Conservation (phyloP, 1,284 basidiomycete species). For the Boletus subluridellus region DNA sequence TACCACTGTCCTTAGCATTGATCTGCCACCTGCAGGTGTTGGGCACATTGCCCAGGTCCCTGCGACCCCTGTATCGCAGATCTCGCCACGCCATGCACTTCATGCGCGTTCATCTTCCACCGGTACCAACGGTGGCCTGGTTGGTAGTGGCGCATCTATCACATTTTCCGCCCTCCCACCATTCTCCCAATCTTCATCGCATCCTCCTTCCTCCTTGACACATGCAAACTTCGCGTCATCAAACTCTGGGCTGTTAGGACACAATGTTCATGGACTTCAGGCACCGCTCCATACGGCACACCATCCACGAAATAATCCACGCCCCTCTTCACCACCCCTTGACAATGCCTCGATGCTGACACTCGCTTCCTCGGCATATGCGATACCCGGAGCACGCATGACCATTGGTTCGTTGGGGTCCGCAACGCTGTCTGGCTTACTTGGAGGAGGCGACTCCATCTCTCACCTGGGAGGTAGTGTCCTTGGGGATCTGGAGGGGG, state of each 20-base stretch:
- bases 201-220: slow-evolving; percentile 42
- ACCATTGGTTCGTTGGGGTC: slow-evolving; percentile 43
- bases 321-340: slow-evolving; percentile 82
- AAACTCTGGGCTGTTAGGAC: slow-evolving; percentile 24
- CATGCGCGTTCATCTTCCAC: slow-evolving; percentile 61
- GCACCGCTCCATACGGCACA: slow-evolving; percentile 86
- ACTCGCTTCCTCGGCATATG: slow-evolving; percentile 89
- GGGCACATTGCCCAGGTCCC: slow-evolving; percentile 90
- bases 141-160: slow-evolving; percentile 54
- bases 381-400: slow-evolving; percentile 51
- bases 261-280: slow-evolving; percentile 45
- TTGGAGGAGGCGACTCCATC: slow-evolving; percentile 57
- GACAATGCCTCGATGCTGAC: slow-evolving; percentile 93
- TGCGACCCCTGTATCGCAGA: slow-evolving; percentile 50
- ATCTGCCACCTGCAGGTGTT: slow-evolving; percentile 72
- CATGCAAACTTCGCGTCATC: slow-evolving; percentile 33
- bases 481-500: slow-evolving; percentile 50
- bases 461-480: slow-evolving; percentile 64
- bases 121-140: slow-evolving; percentile 41
- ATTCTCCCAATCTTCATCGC: slow-evolving; percentile 45
- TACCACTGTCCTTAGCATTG: slow-evolving; percentile 87
- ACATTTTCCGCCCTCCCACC: slow-evolving; percentile 67
- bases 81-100: slow-evolving; percentile 43
- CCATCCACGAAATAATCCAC: slow-evolving; percentile 93
- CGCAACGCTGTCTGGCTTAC: slow-evolving; percentile 48